Conservation (phyloP, 2,329 filamentous ascomycete species). For the Rutstroemia sp. region DNA sequence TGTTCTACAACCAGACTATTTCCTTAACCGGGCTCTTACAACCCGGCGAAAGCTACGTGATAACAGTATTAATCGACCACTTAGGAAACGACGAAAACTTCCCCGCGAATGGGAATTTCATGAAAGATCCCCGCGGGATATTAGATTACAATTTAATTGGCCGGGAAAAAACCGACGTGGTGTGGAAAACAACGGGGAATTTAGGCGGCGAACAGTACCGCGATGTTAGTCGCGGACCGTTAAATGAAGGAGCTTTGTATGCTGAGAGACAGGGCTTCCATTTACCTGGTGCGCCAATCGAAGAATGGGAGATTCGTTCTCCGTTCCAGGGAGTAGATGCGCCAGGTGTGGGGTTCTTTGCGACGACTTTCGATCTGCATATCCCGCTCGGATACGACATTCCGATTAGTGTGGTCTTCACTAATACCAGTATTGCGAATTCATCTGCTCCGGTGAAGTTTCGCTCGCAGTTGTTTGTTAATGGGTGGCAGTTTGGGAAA, state of each 20-base stretch:
- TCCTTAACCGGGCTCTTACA: conserved; percentile 41
- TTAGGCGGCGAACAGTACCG: conserved; percentile 56
- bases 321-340: conserved; percentile 36
- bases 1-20: conserved; percentile 48
- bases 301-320: conserved; percentile 35
- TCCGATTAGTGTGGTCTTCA: conserved; percentile 52
- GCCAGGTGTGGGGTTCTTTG: conserved; percentile 52
- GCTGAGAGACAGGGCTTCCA: conserved; percentile 58
- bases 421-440: conserved; percentile 31
- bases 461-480: conserved; percentile 60
- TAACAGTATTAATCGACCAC: conserved; percentile 67
- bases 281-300: conserved; percentile 44
- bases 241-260: conserved; percentile 60
- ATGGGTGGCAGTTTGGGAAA: conserved; percentile 68
- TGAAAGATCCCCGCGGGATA: conserved; percentile 57
- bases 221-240: conserved; percentile 52
- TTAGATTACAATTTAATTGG: conserved; percentile 49
- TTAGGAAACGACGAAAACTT: conserved; percentile 65
- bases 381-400: conserved; percentile 52
- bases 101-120: conserved; percentile 48
- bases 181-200: conserved; percentile 64
- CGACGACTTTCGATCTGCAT: conserved; percentile 46
- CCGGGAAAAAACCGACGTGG: conserved; percentile 37
- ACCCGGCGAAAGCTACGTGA: conserved; percentile 45
- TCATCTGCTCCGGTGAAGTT: conserved; percentile 34